Percentiles rank a stretch among this genome's conserved stretches.
These are phyloP conservation scores for Phlebiopsis gigantea DNA, from an alignment of 768 basidiomycete species.

Conservation along the genomic window DNA sequence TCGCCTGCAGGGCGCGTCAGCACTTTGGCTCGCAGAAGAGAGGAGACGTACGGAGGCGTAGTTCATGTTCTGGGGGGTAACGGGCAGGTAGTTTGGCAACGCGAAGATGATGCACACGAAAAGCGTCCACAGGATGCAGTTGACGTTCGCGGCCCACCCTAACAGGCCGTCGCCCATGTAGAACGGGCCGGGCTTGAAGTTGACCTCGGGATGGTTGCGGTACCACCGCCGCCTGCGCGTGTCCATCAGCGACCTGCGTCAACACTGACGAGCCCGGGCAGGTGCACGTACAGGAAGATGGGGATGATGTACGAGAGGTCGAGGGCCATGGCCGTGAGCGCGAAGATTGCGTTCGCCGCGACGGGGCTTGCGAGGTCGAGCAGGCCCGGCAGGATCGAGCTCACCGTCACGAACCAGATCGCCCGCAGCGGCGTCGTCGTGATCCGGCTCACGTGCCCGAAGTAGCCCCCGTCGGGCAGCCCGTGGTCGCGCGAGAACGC, in stretches of 20 bases:
- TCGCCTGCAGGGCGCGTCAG: constrained; percentile 1
- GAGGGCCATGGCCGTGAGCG: constrained; percentile 71
- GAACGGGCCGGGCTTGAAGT: constrained; percentile 83
- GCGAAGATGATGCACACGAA: constrained; percentile 71
- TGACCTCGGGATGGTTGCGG: constrained; percentile 71
- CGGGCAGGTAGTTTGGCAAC: constrained; percentile 63
- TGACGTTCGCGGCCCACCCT: constrained; percentile 54
- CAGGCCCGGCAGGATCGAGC: constrained; percentile 65
- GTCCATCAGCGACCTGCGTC: background rate
- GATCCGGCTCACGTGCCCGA: constrained; percentile 54
- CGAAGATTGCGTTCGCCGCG: constrained; percentile 79
- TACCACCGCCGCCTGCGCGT: constrained; percentile 49
- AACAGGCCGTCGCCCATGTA: constrained; percentile 71
- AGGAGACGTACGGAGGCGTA: constrained; percentile 47
- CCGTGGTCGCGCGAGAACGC: constrained; percentile 80
- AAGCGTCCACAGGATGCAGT: constrained; percentile 65
- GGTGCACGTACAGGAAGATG: constrained; percentile 47
- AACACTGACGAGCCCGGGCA: background rate
- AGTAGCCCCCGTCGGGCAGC: constrained; percentile 74
- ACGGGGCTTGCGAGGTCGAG: constrained; percentile 73
- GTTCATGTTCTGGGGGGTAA: constrained; percentile 72
- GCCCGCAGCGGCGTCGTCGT: constrained; percentile 77
- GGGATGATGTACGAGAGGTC: constrained; percentile 82
- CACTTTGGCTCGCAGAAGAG: background rate
- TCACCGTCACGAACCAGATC: constrained; percentile 65